Conservation (phyloP, 441 rosid species). For the Euphorbia schlechtendalii region DNA sequence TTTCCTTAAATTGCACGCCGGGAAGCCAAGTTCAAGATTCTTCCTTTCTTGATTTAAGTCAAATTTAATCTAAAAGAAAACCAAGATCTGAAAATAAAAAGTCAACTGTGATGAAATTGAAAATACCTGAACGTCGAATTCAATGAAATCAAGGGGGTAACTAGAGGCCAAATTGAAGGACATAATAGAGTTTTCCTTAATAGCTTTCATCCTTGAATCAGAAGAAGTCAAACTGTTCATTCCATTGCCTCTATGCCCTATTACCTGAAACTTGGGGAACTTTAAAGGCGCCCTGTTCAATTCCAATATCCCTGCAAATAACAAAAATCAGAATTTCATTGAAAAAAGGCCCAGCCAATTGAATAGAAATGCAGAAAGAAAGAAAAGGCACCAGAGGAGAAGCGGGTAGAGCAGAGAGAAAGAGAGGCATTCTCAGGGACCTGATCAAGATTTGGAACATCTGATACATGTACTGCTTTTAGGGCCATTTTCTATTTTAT, state of each 20-base stretch:
- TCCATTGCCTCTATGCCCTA: constrained; percentile 87
- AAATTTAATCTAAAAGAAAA: too few species aligned
- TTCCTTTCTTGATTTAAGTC: not conserved
- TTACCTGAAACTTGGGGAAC: constrained; percentile 61
- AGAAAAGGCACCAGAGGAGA: constrained; percentile 12
- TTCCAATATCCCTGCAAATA: constrained; percentile 35
- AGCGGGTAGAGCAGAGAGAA: constrained; percentile 27
- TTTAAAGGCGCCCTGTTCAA: constrained; percentile 27
- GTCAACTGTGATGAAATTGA: too few species aligned
- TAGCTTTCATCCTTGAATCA: constrained; percentile 59
- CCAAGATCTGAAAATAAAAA: too few species aligned
- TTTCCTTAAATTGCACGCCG: too few species aligned
- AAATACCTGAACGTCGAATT: constrained; percentile 90
- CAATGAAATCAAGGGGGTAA: constrained; percentile 69
- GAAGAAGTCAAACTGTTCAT: constrained; percentile 60
- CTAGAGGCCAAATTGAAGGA: constrained; percentile 73
- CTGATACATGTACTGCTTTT: constrained; percentile 51
- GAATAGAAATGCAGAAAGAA: not conserved
- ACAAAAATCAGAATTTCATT: too few species aligned
- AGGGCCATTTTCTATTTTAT: constrained; percentile 49
- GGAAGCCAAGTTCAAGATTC: not conserved
- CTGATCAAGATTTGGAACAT: constrained; percentile 46
- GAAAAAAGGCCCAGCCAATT: too few species aligned
- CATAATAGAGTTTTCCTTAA: constrained; percentile 66
- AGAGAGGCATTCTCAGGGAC: constrained; percentile 33